Percentiles rank a stretch among this genome's conserved stretches.
Evolutionary conservation across 2,329 filamentous ascomycete genomes (phyloP).

Genomic region (Dactylellina sp.): DNA sequence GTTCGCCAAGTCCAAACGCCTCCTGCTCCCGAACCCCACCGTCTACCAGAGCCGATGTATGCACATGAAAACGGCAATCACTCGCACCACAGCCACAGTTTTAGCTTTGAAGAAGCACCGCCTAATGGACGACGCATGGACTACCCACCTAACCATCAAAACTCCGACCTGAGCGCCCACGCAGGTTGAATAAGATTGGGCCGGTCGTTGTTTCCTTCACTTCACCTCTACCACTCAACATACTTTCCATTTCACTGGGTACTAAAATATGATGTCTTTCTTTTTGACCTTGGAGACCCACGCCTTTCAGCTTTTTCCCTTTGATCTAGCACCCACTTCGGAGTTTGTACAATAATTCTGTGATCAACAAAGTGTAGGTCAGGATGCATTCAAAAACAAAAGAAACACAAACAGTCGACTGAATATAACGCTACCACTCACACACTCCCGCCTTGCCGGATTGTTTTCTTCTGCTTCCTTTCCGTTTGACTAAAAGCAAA

Average conservation of each 20-base stretch:
- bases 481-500: slow-evolving; percentile 4
- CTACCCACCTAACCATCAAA: slow-evolving; percentile 38
- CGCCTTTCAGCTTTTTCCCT: slow-evolving; percentile 10
- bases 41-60: slow-evolving; percentile 66
- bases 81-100: slow-evolving; percentile 54
- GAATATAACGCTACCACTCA: slow-evolving; percentile 20
- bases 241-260: slow-evolving; percentile 28
- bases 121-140: slow-evolving; percentile 52
- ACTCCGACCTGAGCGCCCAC: slow-evolving; percentile 48
- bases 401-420: slow-evolving; percentile 8
- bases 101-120: slow-evolving; percentile 48
- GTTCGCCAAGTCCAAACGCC: slow-evolving; percentile 78
- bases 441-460: neutral
- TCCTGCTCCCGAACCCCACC: slow-evolving; percentile 65
- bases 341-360: slow-evolving; percentile 42
- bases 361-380: slow-evolving; percentile 16
- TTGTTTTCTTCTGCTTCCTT: slow-evolving; percentile 16
- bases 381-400: slow-evolving; percentile 9
- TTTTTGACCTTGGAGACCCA: slow-evolving; percentile 3
- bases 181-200: slow-evolving; percentile 10
- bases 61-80: slow-evolving; percentile 47
- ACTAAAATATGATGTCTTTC: slow-evolving; percentile 23
- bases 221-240: slow-evolving; percentile 21
- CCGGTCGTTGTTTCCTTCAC: neutral
- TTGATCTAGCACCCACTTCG: slow-evolving; percentile 12